Evolutionary conservation across 306 rosid species (phyloP), one percentile per base, ranked within the genome.

Genomic region (Cucurbita argyrosperma): DNA sequence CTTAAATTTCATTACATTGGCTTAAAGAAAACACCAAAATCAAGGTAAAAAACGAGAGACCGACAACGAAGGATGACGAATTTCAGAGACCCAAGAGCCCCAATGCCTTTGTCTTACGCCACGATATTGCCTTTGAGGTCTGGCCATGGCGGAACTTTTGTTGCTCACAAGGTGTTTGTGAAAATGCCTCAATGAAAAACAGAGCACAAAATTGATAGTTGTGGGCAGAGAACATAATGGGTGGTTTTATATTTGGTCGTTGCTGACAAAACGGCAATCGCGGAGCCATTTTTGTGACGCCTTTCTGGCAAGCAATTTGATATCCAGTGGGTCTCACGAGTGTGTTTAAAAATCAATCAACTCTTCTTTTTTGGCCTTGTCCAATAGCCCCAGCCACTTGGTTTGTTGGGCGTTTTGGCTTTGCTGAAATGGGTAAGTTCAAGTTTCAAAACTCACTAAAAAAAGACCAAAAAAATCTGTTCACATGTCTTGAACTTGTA

Each of bases 51-150:
- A 14, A 5, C 0, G 9, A 50, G 37, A 37, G 18, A 47, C 47
- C 6, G 10, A 52, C 61, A 49, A 71, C 1, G 53, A 16, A 35
- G 75, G 75, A n/a, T 49, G 61, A 7, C 61, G 75, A 71, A 71
- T 71, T 30, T 71, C 75, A 10, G 75, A 71, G 8, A 71, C 75
- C 75, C 75, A 71, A 52, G 75, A 71, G 62, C 75, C 75, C 75
- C 75, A 71, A 53, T 71, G 75, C 60, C 75, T 15, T 4, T 71
- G 75, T 30, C 75, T 58, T 5, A 71, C 75, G 3, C 75, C 75
- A 14, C 75, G 75, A 13, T 71, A 71, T 38, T 62, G 61, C 47
- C 37, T 51, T 37, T 52, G 75, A 13, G 59, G 75, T 13, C 75
- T 50, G 49, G 60, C 62, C 75, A 71, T 71, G 26, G 56, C 38